Base-by-base conservation (phyloP, 345 rosid species). In the Citrus medica region DNA sequence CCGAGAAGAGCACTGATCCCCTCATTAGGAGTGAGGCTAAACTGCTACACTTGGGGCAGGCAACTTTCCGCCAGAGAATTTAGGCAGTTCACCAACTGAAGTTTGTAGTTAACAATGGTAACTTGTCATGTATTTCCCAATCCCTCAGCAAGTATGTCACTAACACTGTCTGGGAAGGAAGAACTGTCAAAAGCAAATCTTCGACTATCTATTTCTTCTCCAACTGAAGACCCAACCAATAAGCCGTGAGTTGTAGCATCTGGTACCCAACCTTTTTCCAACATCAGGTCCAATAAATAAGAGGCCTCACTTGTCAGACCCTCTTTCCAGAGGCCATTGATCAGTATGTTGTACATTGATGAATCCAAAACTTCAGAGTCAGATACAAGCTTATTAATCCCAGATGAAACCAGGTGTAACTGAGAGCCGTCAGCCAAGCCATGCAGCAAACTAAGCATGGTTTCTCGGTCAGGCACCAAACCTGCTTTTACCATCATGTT, bases 181-280 rank as follows among this genome's bases (percentile, higher is more conserved):
- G 75, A 59, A 58, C 73, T 68, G 60, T 66, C 82, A 77, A 17
- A 40, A 0, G 24, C 58, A 68, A 46, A 46, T 21, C 24, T 61
- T 79, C 69, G 62, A 55, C 67, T 60, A 28, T 74, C 53, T 62
- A 33, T 80, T 78, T 76, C 83, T 75, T 81, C 80, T 32, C 33
- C 32, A 59, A 51, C 58, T 78, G 28, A 48, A n/a, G 82, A 82
- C 32, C 89, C 88, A 64, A 86, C 78, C 78, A 89, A 77, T 82
- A 82, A 83, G 25, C 81, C n/a, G 62, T 89, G 93, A 35, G 87
- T 85, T 24, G 62, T 58, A 61, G 85, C 77, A 85, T 85, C 86
- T 0, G 90, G 91, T 9, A 88, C 81, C 88, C 88, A 89, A 69
- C 89, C 90, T 76, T 68, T 89, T 81, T 84, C 89, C 82, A 89